A percentile compares a stretch with the other conserved stretches of the same genome.
Conservation (phyloP, 441 rosid species). For the Corymbia calophylla region DNA sequence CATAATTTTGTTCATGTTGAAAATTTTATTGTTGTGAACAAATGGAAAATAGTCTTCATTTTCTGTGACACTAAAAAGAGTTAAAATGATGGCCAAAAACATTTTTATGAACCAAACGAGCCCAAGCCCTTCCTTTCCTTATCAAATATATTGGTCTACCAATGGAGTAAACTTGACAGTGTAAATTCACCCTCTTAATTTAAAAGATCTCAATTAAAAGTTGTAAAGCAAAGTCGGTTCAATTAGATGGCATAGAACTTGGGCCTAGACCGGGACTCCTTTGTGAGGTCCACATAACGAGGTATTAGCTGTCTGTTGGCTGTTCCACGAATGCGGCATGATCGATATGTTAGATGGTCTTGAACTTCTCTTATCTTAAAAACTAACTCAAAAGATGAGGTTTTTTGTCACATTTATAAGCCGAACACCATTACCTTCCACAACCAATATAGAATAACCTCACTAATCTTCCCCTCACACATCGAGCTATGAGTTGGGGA, state of each 20-base stretch:
- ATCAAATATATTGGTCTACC: neutral
- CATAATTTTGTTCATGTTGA: neutral
- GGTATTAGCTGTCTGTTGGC: neutral
- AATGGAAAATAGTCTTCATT: neutral
- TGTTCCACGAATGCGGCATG: neutral
- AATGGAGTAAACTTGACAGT: neutral
- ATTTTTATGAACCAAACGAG: neutral
- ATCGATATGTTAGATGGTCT: too few relatives aligned
- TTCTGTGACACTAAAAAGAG: neutral
- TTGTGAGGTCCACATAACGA: neutral
- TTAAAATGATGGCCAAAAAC: neutral
- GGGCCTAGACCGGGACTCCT: neutral
- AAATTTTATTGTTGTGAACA: neutral
- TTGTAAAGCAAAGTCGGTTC: neutral
- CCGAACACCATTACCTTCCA: too few relatives aligned
- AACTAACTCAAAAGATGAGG: too few relatives aligned
- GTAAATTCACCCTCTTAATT: neutral
- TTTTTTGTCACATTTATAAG: too few relatives aligned
- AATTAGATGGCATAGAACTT: neutral
- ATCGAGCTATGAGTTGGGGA: too few relatives aligned
- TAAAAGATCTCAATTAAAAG: neutral
- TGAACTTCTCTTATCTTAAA: too few relatives aligned
- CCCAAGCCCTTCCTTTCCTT: neutral
- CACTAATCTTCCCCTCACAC: too few relatives aligned
- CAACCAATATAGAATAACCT: too few relatives aligned